These are phyloP conservation scores for Penicillium rolfsii DNA, from an alignment of 2,329 filamentous ascomycete genomes.

Conservation along the genomic window DNA sequence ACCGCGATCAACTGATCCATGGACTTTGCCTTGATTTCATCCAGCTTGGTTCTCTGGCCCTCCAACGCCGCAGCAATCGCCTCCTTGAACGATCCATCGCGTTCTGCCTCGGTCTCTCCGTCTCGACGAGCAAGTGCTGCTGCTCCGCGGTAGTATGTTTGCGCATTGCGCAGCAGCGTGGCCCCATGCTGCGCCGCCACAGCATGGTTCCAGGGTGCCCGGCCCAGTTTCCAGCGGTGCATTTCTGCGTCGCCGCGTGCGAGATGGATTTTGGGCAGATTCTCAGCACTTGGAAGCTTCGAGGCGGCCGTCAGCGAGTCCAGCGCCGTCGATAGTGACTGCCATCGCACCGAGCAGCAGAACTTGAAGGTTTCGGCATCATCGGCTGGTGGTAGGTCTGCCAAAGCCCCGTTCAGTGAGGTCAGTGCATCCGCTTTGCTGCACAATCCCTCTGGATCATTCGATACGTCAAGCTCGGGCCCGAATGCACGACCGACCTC, in stretches of 20 bases:
- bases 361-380: conserved; percentile 36
- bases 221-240: conserved; percentile 56
- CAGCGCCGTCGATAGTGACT: conserved; percentile 55
- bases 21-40: conserved; percentile 39
- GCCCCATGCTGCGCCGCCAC: conserved; percentile 50
- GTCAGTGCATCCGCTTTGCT: conserved; percentile 61
- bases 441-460: conserved; percentile 55
- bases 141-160: conserved; percentile 62
- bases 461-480: conserved; percentile 44
- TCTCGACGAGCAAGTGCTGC: conserved; percentile 45
- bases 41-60: conserved; percentile 45
- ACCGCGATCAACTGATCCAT: conserved; percentile 48
- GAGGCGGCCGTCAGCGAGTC: conserved; percentile 55
- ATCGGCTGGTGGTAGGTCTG: conserved; percentile 36
- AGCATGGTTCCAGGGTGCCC: conserved; percentile 47
- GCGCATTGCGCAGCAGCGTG: conserved; percentile 59
- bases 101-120: conserved; percentile 48
- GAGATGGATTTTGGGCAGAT: conserved; percentile 57
- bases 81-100: conserved; percentile 53
- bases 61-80: conserved; percentile 52
- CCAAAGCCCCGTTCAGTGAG: conserved; percentile 55
- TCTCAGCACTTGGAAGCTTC: conserved; percentile 55
- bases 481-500: conserved; percentile 48
- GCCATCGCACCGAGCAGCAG: conserved; percentile 53
- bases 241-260: conserved; percentile 61